Percentiles rank a stretch among this genome's conserved stretches.
These are phyloP conservation scores for Hanseniaspora vineae DNA, from an alignment of 805 yeast genomes.

Conservation along the genomic window DNA sequence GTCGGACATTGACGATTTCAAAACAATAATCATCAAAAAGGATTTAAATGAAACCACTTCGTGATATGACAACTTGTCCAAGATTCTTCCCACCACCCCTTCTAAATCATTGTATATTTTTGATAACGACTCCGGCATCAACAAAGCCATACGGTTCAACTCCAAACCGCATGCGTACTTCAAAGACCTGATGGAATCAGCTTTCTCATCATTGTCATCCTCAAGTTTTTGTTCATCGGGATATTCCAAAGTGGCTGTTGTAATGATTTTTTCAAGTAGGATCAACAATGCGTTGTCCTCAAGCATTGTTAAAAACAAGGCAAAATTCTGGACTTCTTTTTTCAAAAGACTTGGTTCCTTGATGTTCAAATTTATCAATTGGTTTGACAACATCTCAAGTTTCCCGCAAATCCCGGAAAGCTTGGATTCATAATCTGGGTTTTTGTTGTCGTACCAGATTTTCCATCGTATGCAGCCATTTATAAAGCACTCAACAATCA, in stretches of 20 bases:
- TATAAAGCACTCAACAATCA: conserved; percentile 77
- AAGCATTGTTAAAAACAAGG: conserved; percentile 83
- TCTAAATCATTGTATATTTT: conserved; percentile 75
- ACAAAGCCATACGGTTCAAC: conserved; percentile 79
- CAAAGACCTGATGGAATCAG: conserved; percentile 73
- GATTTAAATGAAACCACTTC: conserved; percentile 92
- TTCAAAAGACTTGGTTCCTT: conserved; percentile 72
- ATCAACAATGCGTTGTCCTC: conserved; percentile 74
- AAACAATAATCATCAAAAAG: conserved; percentile 81
- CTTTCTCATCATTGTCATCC: conserved; percentile 52
- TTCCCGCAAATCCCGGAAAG: conserved; percentile 39
- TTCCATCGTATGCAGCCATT: conserved; percentile 94
- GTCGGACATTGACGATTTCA: conserved; percentile 61
- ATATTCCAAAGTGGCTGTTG: conserved; percentile 73
- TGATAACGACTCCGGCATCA: conserved; percentile 85
- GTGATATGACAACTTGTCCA: conserved; percentile 70
- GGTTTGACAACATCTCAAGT: conserved; percentile 60
- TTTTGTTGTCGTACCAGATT: conserved; percentile 62
- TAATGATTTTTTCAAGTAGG: conserved; percentile 71
- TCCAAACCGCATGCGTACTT: conserved; percentile 92
- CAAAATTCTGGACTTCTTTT: conserved; percentile 81
- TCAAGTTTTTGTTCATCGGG: conserved; percentile 37
- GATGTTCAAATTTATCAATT: conserved; percentile 59
- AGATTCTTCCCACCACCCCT: conserved; percentile 57
- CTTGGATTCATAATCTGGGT: conserved; percentile 31